A percentile compares a stretch with the other conserved stretches of the same genome.
Conservation (phyloP, 169 alveolate species). For the Cryptosporidium sp. region DNA sequence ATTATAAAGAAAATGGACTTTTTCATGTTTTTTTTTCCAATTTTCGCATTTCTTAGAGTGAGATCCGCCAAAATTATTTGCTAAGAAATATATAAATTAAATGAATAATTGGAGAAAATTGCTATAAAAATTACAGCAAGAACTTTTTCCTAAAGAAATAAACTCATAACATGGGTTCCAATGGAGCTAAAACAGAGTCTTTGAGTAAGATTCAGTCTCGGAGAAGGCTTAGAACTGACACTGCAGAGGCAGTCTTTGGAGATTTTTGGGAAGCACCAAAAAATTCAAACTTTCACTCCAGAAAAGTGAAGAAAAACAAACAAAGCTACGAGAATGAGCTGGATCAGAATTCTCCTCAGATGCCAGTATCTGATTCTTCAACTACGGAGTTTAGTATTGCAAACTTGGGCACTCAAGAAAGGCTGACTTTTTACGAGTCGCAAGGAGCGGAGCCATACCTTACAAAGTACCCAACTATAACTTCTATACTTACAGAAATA, state of each 20-base stretch:
- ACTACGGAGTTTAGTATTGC: not conserved
- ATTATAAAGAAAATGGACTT: constrained; percentile 1
- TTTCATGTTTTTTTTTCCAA: not conserved
- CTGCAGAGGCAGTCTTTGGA: constrained; percentile 56
- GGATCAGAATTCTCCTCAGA: not conserved
- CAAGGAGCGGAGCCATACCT: constrained; percentile 20
- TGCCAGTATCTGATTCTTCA: not conserved
- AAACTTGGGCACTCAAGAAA: constrained; percentile 9
- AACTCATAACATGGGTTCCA: not conserved
- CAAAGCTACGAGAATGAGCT: not conserved
- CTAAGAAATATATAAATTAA: not conserved
- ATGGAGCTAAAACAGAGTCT: not conserved
- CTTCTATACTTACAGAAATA: constrained; percentile 25
- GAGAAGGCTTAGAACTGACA: constrained; percentile 47
- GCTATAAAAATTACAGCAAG: not conserved
- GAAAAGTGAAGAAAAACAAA: constrained; percentile 1
- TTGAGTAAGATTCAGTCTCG: not conserved
- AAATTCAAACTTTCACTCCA: constrained; percentile 36
- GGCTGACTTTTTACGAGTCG: constrained; percentile 4
- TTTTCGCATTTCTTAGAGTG: not conserved
- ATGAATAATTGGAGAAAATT: not conserved
- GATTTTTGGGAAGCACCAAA: constrained; percentile 59
- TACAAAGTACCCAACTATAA: constrained; percentile 32
- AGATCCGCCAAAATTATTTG: constrained; percentile 61
- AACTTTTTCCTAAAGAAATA: not conserved